phyloP scores from a whole-genome alignment of 768 basidiomycete species.

The Rhodotorula babjevae region DNA sequence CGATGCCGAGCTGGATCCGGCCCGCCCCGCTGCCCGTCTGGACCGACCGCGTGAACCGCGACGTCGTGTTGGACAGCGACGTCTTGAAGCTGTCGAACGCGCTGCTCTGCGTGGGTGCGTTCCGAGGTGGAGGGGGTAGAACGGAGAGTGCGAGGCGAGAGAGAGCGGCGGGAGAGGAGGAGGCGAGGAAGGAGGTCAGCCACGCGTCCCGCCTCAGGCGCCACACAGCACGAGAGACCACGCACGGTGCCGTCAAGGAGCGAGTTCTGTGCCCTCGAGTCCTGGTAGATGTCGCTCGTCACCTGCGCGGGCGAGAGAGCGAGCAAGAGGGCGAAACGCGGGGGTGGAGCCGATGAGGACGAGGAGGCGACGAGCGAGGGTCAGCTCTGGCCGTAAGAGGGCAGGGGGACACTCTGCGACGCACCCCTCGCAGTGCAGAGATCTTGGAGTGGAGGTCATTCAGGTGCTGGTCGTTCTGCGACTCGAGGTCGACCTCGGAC shows the following conservation, averaged over 20 bases:
- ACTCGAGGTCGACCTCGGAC: constrained; percentile 35
- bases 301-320: constrained; percentile 25
- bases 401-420: neutral
- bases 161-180: neutral
- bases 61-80: constrained; percentile 28
- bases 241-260: constrained; percentile 34
- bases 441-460: constrained; percentile 43
- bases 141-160: too few species aligned
- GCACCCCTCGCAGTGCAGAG: constrained; percentile 40
- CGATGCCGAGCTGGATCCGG: constrained; percentile 19
- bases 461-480: constrained; percentile 44
- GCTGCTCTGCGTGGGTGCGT: constrained; percentile 12
- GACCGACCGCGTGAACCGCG: constrained; percentile 27
- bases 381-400: neutral
- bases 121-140: too few species aligned
- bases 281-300: constrained; percentile 43
- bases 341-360: neutral
- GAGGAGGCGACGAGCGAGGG: too few species aligned
- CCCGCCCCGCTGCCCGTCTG: constrained; percentile 10
- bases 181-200: neutral
- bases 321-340: too few species aligned
- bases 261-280: constrained; percentile 39
- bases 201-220: neutral
- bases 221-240: neutral
- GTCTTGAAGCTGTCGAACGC: constrained; percentile 38